Percentiles rank a stretch among this genome's conserved stretches.
phyloP scores from a whole-genome alignment of 2,329 filamentous ascomycete species.

The Claviceps pusilla region DNA sequence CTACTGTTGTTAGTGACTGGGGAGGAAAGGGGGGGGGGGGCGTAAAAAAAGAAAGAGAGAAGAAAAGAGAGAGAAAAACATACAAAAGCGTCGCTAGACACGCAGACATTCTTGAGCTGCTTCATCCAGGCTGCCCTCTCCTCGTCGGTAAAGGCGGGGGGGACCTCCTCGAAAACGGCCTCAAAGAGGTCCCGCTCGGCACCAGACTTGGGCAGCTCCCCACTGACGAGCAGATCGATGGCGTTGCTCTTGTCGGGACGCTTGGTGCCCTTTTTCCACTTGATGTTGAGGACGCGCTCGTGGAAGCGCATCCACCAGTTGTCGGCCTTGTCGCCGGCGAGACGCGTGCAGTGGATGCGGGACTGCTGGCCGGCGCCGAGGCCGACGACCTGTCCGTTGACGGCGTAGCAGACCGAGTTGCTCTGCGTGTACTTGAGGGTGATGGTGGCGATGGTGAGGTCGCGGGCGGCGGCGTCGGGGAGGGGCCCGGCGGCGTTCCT shows the following conservation, averaged over 20 bases:
- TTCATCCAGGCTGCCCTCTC: constrained; percentile 77
- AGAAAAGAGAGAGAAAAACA: constrained; percentile 22
- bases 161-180: constrained; percentile 78
- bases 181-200: constrained; percentile 79
- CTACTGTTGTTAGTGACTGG: constrained; percentile 23
- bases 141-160: constrained; percentile 62
- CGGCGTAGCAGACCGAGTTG: constrained; percentile 95
- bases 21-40: background rate
- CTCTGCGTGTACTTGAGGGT: constrained; percentile 97
- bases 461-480: constrained; percentile 67
- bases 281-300: constrained; percentile 69
- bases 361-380: constrained; percentile 94
- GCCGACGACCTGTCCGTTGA: constrained; percentile 85
- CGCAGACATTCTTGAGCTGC: constrained; percentile 67
- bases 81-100: constrained; percentile 92
- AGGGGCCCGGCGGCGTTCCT: constrained; percentile 55
- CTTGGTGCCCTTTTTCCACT: constrained; percentile 97
- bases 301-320: constrained; percentile 99
- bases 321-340: constrained; percentile 95
- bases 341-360: constrained; percentile 92
- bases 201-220: constrained; percentile 69
- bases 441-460: constrained; percentile 89
- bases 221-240: constrained; percentile 87
- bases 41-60: constrained; percentile 12
- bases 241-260: constrained; percentile 95